Percentiles rank a stretch among this genome's conserved stretches.
phyloP scores from a whole-genome alignment of 108 stramenopile species.

The Schizochytrium sp. region DNA sequence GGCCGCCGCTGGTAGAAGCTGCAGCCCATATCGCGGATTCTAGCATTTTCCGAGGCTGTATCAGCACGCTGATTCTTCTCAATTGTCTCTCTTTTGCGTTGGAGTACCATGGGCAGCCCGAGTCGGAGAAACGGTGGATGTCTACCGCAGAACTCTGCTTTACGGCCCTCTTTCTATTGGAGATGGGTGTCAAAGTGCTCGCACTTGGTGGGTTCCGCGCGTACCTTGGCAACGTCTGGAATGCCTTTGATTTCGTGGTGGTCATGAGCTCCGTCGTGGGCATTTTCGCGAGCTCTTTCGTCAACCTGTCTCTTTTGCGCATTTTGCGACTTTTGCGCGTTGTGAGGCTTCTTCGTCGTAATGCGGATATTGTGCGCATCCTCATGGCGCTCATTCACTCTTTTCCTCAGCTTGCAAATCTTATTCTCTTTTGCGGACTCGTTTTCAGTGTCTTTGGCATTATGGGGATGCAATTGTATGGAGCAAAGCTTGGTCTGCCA shows the following conservation, averaged over 20 bases:
- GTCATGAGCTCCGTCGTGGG: constrained; percentile 38
- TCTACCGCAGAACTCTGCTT: constrained; percentile 26
- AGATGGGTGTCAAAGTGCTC: constrained; percentile 30
- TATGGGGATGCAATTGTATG: constrained; percentile 48
- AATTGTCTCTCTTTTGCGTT: constrained; percentile 33
- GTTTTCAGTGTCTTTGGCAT: constrained; percentile 61
- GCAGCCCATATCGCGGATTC: background rate
- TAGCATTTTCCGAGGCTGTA: background rate
- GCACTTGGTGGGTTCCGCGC: background rate
- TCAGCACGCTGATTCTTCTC: constrained; percentile 30
- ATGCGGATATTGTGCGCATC: constrained; percentile 41
- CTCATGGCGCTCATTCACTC: constrained; percentile 53
- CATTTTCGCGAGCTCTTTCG: constrained; percentile 18
- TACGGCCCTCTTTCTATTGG: constrained; percentile 30
- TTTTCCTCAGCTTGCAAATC: constrained; percentile 55
- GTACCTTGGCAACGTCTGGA: constrained; percentile 42
- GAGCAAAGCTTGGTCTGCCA: background rate
- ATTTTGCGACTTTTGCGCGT: constrained; percentile 58
- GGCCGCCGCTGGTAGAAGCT: background rate
- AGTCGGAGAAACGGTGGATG: background rate
- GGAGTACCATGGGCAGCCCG: constrained; percentile 27
- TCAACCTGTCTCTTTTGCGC: constrained; percentile 35
- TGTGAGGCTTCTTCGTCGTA: constrained; percentile 45
- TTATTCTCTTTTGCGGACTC: constrained; percentile 50
- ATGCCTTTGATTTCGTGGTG: constrained; percentile 42